phyloP scores from a whole-genome alignment of 257 asterid species.

The Fraxinus americana region DNA sequence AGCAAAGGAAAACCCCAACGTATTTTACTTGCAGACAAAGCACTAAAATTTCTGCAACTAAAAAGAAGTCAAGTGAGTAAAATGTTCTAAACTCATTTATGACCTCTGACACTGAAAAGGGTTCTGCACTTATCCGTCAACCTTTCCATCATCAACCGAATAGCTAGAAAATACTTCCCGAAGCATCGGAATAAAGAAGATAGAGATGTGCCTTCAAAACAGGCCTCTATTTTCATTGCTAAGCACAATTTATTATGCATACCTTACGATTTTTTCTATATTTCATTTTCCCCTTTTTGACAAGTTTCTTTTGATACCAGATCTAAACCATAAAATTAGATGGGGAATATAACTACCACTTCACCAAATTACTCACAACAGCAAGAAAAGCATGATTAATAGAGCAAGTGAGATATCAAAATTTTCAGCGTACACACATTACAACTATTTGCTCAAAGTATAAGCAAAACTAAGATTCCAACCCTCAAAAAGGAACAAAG shows the following conservation, averaged over 20 bases:
- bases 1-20: conserved; percentile 13
- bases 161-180: conserved; percentile 33
- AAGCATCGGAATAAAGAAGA: conserved; percentile 36
- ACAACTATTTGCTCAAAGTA: conserved; percentile 53
- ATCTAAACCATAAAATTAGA: conserved; percentile 29
- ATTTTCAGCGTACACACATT: conserved; percentile 25
- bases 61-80: conserved; percentile 12
- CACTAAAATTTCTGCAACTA: conserved; percentile 2
- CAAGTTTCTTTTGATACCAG: conserved; percentile 32
- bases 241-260: conserved; percentile 39
- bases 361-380: conserved; percentile 32
- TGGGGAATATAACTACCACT: conserved; percentile 17
- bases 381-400: conserved; percentile 31
- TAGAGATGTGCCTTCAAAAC: conserved; percentile 40
- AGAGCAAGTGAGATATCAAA: conserved; percentile 30
- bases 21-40: conserved; percentile 12
- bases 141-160: conserved; percentile 41
- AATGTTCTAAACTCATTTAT: conserved; percentile 23
- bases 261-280: conserved; percentile 16
- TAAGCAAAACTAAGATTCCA: conserved; percentile 66
- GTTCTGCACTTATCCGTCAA: conserved; percentile 49
- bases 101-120: conserved; percentile 48
- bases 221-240: conserved; percentile 37
- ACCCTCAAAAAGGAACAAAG: conserved; percentile 37
- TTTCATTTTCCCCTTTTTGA: neutral